Percentiles rank a stretch among this genome's conserved stretches.
These are phyloP conservation scores for Trebouxia sp. DNA, from an alignment of 139 green algal species.

Conservation along the genomic window DNA sequence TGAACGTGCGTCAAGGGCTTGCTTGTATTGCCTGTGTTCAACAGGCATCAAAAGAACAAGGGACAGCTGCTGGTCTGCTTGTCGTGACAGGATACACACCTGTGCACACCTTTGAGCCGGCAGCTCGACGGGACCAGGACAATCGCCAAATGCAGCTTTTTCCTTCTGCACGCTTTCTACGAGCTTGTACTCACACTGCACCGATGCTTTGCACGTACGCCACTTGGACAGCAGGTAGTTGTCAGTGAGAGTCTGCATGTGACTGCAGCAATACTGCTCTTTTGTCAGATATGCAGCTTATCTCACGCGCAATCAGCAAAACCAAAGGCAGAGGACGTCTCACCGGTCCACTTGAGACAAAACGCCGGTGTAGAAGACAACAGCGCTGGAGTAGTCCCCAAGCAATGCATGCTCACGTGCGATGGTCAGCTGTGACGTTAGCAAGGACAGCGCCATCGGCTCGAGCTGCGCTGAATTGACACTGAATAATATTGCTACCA, in stretches of 20 bases:
- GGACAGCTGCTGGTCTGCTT: not conserved
- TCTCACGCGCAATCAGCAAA: no score
- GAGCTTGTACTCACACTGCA: constrained; percentile 57
- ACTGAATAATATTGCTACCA: not conserved
- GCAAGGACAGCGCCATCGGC: not conserved
- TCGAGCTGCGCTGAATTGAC: not conserved
- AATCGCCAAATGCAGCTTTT: constrained; percentile 32
- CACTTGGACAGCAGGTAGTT: constrained; percentile 43
- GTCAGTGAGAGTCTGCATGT: constrained; percentile 43
- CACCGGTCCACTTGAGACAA: constrained; percentile 64
- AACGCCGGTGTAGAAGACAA: constrained; percentile 67
- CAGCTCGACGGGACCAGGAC: not conserved
- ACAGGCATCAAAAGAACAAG: not conserved
- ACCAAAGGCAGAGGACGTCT: not conserved
- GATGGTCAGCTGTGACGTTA: constrained; percentile 45
- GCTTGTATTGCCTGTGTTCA: no score
- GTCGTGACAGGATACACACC: no score
- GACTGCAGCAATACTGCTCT: no score
- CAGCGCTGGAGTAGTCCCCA: constrained; percentile 58
- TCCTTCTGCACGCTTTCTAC: constrained; percentile 49
- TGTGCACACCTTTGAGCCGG: not conserved
- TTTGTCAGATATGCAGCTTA: no score
- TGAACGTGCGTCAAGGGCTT: no score
- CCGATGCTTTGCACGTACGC: constrained; percentile 48
- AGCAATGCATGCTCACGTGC: constrained; percentile 64